These are phyloP conservation scores for Parmelia sp. DNA, from an alignment of 495 filamentous ascomycete genomes.

Conservation along the genomic window DNA sequence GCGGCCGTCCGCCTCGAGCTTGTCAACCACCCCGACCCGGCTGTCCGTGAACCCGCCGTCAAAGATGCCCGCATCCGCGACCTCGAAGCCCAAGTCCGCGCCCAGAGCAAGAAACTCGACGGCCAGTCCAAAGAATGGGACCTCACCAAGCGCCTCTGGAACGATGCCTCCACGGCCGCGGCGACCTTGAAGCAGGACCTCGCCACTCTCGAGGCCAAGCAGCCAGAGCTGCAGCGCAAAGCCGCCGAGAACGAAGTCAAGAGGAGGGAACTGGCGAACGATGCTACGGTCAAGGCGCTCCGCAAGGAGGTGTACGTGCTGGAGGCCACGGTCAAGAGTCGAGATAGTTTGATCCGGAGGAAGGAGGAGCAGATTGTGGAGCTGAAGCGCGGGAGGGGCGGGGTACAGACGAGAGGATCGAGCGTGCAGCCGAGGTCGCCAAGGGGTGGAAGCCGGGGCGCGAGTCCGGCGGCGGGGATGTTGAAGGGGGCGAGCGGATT, in stretches of 20 bases:
- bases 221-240: neutral
- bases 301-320: constrained; percentile 43
- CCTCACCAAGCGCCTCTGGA: constrained; percentile 11
- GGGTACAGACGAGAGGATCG: constrained; percentile 24
- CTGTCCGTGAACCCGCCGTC: constrained; percentile 43
- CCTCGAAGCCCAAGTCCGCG: constrained; percentile 36
- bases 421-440: constrained; percentile 25
- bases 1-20: constrained; percentile 43
- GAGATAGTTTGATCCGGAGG: constrained; percentile 46
- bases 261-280: constrained; percentile 13
- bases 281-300: constrained; percentile 28
- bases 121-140: constrained; percentile 37
- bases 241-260: constrained; percentile 10
- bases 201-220: neutral
- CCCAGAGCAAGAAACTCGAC: constrained; percentile 41
- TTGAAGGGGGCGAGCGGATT: constrained; percentile 12
- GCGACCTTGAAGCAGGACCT: neutral
- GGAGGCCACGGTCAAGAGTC: constrained; percentile 35
- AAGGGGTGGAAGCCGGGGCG: constrained; percentile 22
- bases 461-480: constrained; percentile 24
- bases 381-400: constrained; percentile 39
- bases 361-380: constrained; percentile 59
- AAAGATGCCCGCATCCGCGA: constrained; percentile 41
- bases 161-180: constrained; percentile 8
- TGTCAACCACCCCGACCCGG: constrained; percentile 42